A percentile compares a stretch with the other conserved stretches of the same genome.
Evolutionary conservation across 2,329 filamentous ascomycete species (phyloP).

Genomic region (Lithohypha guttulata): DNA sequence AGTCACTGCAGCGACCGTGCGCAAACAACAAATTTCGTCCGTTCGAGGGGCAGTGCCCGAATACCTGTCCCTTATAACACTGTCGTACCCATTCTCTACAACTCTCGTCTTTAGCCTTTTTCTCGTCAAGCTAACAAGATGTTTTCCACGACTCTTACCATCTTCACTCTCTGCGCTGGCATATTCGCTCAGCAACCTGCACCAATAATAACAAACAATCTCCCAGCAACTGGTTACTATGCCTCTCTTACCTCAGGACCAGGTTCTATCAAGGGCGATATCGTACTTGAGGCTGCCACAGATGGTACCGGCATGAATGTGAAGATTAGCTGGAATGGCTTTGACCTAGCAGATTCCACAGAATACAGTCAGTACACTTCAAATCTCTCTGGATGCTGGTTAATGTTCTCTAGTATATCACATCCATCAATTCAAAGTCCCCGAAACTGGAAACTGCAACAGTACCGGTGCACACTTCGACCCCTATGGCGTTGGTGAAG

Average conservation of each 20-base stretch:
- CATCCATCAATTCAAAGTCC: slow-evolving; percentile 56
- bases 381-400: background rate
- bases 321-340: background rate
- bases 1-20: too few relatives aligned
- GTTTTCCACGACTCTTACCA: background rate
- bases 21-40: too few relatives aligned
- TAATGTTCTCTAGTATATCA: slow-evolving; percentile 51
- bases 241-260: background rate
- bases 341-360: slow-evolving; percentile 2
- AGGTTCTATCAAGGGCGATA: slow-evolving; percentile 3
- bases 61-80: too few relatives aligned
- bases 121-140: background rate
- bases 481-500: slow-evolving; percentile 55
- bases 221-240: background rate
- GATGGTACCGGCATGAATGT: slow-evolving; percentile 5
- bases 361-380: slow-evolving; percentile 1
- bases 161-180: background rate
- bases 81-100: too few relatives aligned
- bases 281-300: background rate
- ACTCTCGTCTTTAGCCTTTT: too few relatives aligned
- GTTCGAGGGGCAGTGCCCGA: too few relatives aligned
- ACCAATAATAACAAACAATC: slow-evolving; percentile 1
- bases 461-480: slow-evolving; percentile 58
- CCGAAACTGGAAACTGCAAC: slow-evolving; percentile 60
- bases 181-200: slow-evolving; percentile 1